A percentile compares a stretch with the other conserved stretches of the same genome.
Conservation (phyloP, 2,329 filamentous ascomycete species). For the Rhytidhysteron rufulum region DNA sequence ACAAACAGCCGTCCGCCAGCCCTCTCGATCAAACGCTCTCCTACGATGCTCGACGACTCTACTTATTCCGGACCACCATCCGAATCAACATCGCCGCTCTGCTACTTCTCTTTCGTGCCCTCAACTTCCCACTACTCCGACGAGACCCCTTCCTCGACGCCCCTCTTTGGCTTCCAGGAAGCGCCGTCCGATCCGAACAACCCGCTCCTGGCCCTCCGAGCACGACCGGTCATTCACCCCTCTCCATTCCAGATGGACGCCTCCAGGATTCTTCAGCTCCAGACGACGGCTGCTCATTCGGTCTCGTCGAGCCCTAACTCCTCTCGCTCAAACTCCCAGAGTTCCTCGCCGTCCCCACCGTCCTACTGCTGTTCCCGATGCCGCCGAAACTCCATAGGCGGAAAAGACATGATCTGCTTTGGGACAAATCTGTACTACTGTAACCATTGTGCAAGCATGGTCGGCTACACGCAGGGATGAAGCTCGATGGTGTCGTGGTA, state of each 20-base stretch:
- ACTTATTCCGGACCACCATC: background rate
- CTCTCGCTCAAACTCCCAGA: background rate
- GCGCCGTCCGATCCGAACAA: constrained; percentile 28
- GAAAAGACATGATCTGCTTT: constrained; percentile 31
- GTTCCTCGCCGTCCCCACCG: constrained; percentile 10
- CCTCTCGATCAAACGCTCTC: too few species aligned
- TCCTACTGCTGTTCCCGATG: constrained; percentile 31
- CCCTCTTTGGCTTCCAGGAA: constrained; percentile 19
- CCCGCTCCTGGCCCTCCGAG: constrained; percentile 32
- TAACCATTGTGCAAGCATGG: constrained; percentile 36
- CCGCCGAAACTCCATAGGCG: constrained; percentile 23
- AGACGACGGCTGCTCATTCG: constrained; percentile 32
- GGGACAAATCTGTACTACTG: constrained; percentile 40
- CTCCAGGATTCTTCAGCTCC: constrained; percentile 36
- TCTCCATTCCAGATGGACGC: constrained; percentile 22
- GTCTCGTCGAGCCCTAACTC: constrained; percentile 8
- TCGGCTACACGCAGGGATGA: constrained; percentile 36
- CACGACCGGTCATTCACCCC: constrained; percentile 12
- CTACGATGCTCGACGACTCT: background rate
- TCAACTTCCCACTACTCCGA: constrained; percentile 25
- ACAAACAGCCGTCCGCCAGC: too few species aligned
- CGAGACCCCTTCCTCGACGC: constrained; percentile 26
- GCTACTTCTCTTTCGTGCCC: constrained; percentile 32
- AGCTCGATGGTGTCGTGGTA: constrained; percentile 1
- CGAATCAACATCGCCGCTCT: constrained; percentile 12